Evolutionary conservation across 1,284 basidiomycete genomes (phyloP).

Genomic region (Apiotrichum siamense): DNA sequence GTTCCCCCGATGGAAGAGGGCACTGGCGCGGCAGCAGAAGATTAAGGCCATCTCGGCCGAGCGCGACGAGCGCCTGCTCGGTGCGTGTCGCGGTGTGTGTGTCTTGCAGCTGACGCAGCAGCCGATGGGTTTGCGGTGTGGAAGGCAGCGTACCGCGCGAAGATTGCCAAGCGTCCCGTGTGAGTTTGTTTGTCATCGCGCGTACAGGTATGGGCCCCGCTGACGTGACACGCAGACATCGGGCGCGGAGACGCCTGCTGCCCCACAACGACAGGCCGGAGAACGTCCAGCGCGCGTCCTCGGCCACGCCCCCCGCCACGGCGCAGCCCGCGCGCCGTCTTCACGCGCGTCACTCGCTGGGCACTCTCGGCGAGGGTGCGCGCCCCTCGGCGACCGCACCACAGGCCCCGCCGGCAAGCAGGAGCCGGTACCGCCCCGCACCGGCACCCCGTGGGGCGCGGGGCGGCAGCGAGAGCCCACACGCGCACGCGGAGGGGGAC

Average conservation of each 20-base stretch:
- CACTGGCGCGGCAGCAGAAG: slow-evolving; percentile 6
- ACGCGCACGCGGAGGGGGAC: background rate
- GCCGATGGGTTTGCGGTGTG: slow-evolving; percentile 34
- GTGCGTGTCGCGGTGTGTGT: slow-evolving; percentile 12
- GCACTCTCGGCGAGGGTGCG: background rate
- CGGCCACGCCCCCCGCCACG: background rate
- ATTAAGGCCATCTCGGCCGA: slow-evolving; percentile 9
- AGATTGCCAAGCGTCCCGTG: slow-evolving; percentile 20
- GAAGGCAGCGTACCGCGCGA: slow-evolving; percentile 23
- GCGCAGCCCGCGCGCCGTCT: too few relatives aligned
- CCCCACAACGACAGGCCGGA: background rate
- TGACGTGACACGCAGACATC: slow-evolving; percentile 9
- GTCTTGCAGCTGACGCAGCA: slow-evolving; percentile 8
- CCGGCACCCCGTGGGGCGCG: background rate
- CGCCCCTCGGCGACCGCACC: background rate
- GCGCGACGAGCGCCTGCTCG: slow-evolving; percentile 18
- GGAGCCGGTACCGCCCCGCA: background rate
- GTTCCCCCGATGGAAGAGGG: slow-evolving; percentile 12
- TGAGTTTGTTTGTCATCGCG: slow-evolving; percentile 9
- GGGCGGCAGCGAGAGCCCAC: background rate
- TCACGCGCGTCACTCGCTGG: background rate
- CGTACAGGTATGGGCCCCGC: background rate
- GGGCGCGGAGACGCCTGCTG: slow-evolving; percentile 20
- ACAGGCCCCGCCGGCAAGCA: too few relatives aligned
- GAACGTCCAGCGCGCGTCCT: background rate